Conservation (phyloP, 345 rosid species). For the Lenwebbia sp. region DNA sequence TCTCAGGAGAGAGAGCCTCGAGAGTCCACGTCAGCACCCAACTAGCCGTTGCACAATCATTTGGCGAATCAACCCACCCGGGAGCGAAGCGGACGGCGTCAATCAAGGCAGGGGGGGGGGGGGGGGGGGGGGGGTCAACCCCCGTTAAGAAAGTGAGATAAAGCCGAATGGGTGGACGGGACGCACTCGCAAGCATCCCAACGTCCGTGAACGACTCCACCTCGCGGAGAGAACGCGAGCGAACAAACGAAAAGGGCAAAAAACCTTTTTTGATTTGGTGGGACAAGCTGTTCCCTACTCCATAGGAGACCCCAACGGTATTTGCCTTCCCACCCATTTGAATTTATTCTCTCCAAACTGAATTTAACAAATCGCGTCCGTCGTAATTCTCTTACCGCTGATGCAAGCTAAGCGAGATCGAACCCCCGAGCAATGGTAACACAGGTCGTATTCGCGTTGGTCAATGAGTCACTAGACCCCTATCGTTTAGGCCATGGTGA, state of each 20-base stretch:
- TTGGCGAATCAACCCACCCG: too few species aligned
- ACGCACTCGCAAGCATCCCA: not conserved
- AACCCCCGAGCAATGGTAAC: rapidly evolving
- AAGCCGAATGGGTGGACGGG: not conserved
- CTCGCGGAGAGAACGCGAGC: too few species aligned
- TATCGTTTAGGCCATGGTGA: too few species aligned
- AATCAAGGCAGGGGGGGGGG: too few species aligned
- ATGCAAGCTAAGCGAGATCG: not conserved
- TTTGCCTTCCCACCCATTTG: not conserved
- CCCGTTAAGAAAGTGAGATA: not conserved
- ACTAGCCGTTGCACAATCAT: not conserved
- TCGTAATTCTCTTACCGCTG: not conserved
- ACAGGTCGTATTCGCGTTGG: too few species aligned
- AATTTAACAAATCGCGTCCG: not conserved
- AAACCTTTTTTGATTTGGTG: not conserved
- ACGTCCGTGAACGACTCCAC: not conserved
- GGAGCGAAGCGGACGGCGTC: not conserved
- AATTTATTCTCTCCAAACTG: not conserved
- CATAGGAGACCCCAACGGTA: not conserved
- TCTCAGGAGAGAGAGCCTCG: too few species aligned
- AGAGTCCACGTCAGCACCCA: not conserved
- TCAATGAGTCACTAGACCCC: too few species aligned
- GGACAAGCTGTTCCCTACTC: not conserved
- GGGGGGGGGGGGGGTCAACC: not conserved
- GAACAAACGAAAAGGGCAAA: not conserved